Evolutionary conservation across 2,329 filamentous ascomycete genomes (phyloP), one percentile per base, ranked within the genome.

Genomic region (Teratosphaeria viscida): DNA sequence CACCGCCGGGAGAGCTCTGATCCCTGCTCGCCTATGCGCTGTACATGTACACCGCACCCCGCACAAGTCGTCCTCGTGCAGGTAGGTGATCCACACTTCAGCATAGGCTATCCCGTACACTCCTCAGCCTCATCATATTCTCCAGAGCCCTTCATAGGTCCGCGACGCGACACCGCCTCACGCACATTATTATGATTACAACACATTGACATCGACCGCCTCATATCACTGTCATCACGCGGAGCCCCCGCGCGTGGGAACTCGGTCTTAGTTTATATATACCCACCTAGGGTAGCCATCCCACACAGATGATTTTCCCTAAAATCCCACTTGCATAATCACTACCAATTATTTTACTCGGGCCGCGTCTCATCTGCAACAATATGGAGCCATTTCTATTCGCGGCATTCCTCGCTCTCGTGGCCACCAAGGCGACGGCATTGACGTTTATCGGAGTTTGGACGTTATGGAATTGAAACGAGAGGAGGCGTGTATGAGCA

Each of bases 41-140:
- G 43, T 16, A 19, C 43, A 49, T 49, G 43, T 5, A 19, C 43
- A 49, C 43, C n/a, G 43, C 43, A 10, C 19, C 19, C 19, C 43
- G 10, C 43, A 49, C 75, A 75, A 0, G 59, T 76, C 11, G 64
- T 78, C 19, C 70, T 78, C 1, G 64, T 77, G 0, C 62, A 62
- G 23, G 58, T 61, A 62, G 23, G 58, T 61, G 54, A 27, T 54
- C 52, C 23, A 54, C 11, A 54, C 26, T 5, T 43, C 37, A 43
- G 37, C 16, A 43, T 43, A 43, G 37, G 37, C 1, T 43, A 43
- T 43, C 37, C 37, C 16, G n/a, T 10, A 23, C 43, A 19, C 43
- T 5, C 11, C 43, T 5, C 11, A 8, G 43, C 43, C 43, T 49
- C 43, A 49, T n/a, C 19, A n/a, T 49, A 49, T n/a, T 7, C 16